Conservation (phyloP, 257 asterid species). For the Rubia yunnanensis region DNA sequence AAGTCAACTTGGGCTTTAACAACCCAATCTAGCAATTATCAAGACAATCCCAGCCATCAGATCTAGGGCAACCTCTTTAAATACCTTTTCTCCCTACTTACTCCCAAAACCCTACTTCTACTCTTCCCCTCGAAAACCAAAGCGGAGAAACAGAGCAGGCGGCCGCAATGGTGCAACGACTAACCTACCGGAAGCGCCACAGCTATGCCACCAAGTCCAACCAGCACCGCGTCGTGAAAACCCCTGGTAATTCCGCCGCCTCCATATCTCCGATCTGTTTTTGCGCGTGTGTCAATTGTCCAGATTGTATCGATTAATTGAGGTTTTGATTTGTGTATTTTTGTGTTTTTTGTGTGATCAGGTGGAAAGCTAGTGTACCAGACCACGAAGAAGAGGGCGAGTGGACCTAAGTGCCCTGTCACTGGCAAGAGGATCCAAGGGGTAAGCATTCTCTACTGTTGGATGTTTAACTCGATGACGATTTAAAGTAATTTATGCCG, state of each 20-base stretch:
- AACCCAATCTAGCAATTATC: neutral
- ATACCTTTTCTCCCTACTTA: neutral
- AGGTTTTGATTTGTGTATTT: neutral
- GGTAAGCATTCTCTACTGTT: conserved; percentile 34
- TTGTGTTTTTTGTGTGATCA: conserved; percentile 8
- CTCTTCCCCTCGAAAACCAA: conserved; percentile 7
- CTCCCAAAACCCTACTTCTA: conserved; percentile 6
- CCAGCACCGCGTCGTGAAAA: conserved; percentile 71
- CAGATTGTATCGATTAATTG: conserved; percentile 1
- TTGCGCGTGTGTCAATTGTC: neutral
- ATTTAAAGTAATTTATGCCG: too few species aligned
- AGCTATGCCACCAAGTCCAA: conserved; percentile 90
- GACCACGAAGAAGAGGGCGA: conserved; percentile 68
- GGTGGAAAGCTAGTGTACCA: conserved; percentile 78
- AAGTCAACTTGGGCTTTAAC: neutral
- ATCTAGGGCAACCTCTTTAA: conserved; percentile 26
- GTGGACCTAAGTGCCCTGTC: conserved; percentile 79
- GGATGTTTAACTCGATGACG: too few species aligned
- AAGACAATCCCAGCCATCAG: conserved; percentile 21
- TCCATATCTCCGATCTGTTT: neutral
- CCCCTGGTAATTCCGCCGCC: conserved; percentile 44
- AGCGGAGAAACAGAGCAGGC: neutral
- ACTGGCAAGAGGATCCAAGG: conserved; percentile 87
- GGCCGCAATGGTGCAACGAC: conserved; percentile 61
- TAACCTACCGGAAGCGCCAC: conserved; percentile 60